Evolutionary conservation across 2,329 filamentous ascomycete genomes (phyloP).

Genomic region (Aspergillus ochraceus): DNA sequence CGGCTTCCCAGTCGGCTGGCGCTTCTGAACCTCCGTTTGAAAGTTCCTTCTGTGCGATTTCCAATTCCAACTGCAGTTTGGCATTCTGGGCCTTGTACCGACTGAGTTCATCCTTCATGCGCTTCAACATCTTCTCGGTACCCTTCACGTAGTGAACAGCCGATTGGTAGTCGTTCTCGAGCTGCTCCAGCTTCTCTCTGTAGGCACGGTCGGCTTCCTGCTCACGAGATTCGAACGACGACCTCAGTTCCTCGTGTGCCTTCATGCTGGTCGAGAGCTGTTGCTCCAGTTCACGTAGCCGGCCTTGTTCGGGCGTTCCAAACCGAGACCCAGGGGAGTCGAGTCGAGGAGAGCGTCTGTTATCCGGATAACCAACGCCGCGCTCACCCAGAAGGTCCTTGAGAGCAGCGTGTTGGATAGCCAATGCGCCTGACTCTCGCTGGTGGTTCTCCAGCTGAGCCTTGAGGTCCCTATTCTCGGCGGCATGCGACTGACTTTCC

Average conservation of each 20-base stretch:
- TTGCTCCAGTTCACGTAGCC: slow-evolving; percentile 81
- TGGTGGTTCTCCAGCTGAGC: slow-evolving; percentile 81
- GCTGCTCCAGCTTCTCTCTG: slow-evolving; percentile 86
- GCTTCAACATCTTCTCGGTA: slow-evolving; percentile 98
- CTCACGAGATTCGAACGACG: slow-evolving; percentile 72
- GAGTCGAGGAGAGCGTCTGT: slow-evolving; percentile 67
- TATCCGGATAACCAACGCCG: slow-evolving; percentile 74
- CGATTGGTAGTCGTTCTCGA: slow-evolving; percentile 97
- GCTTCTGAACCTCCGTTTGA: slow-evolving; percentile 42
- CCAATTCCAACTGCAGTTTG: slow-evolving; percentile 79
- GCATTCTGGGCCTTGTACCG: slow-evolving; percentile 86
- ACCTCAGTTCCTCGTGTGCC: slow-evolving; percentile 82
- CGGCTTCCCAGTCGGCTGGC: slow-evolving; percentile 69
- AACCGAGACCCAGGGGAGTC: slow-evolving; percentile 74
- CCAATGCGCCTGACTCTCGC: slow-evolving; percentile 89
- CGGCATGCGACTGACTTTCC: slow-evolving; percentile 78
- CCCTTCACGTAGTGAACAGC: slow-evolving; percentile 98
- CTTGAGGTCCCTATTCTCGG: slow-evolving; percentile 78
- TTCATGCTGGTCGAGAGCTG: slow-evolving; percentile 76
- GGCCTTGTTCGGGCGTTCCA: slow-evolving; percentile 73
- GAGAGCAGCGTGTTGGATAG: slow-evolving; percentile 86
- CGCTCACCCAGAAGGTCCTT: slow-evolving; percentile 91
- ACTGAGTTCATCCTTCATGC: slow-evolving; percentile 95
- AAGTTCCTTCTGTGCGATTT: slow-evolving; percentile 60
- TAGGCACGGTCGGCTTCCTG: slow-evolving; percentile 87